Evolutionary conservation across 1,284 basidiomycete species (phyloP), one percentile per base, ranked within the genome.

Genomic region (Ustilago lituana): DNA sequence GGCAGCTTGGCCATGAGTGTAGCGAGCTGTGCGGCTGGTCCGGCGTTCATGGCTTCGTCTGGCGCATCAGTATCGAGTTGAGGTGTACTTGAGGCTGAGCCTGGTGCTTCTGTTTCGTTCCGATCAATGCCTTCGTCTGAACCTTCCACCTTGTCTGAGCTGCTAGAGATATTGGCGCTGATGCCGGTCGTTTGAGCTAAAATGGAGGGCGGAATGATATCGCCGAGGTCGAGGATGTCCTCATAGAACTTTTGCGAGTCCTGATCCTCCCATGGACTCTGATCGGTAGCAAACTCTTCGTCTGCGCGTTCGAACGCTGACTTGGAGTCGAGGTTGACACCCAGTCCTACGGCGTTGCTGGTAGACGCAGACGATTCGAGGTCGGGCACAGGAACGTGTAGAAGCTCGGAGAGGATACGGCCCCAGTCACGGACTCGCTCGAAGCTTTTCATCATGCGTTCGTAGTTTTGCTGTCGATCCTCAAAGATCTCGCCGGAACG

Each of bases 401-500:
- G 86, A 8, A 94, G 84, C 73, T 98, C 95, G 0, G 96, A 94
- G 19, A 98, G 86, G 12, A 56, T 46, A n/a, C 71, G 56, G 10
- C 65, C 61, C 40, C 62, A 63, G 14, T 78, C 68, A 20, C 78
- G 68, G 15, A 97, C 84, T 61, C 94, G 92, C 83, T 98, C 95
- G 76, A 97, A 96, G 31, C 89, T 88, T 82, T 92, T 94, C 12
- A 93, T 93, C 91, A 97, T 94, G 84, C 93, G 94, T 84, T 99
- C 96, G 82, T 98, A 98, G 12, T 91, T 92, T 83, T 98, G 94
- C 82, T 98, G 94, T 17, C 96, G 89, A 83, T 99, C 96, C 81
- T 99, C 96, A 74, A 99, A 98, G 70, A 99, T 97, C 84, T 98
- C 94, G 22, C 95, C 95, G 1, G 93, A 97, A 33, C 93, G 91